Conservation (phyloP, 768 basidiomycete genomes). For the Rickenella mellea region DNA sequence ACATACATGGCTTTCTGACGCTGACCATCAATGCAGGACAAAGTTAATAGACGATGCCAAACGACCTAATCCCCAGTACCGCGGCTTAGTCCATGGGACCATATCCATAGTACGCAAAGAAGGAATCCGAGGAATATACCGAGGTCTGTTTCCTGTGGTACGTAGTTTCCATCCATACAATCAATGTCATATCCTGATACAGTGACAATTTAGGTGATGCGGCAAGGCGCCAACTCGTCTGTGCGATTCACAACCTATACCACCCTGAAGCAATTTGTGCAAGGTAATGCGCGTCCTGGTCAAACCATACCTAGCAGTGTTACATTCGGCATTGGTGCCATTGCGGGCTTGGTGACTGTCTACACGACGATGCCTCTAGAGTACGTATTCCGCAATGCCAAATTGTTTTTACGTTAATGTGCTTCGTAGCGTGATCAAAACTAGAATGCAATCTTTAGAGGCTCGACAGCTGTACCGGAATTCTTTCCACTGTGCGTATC, state of each 20-base stretch:
- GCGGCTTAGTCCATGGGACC: slow-evolving; percentile 82
- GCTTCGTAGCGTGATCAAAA: slow-evolving; percentile 78
- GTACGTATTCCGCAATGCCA: no score
- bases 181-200: background rate
- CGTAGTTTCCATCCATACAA: slow-evolving; percentile 18
- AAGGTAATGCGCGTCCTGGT: slow-evolving; percentile 74
- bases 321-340: slow-evolving; percentile 90
- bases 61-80: slow-evolving; percentile 74
- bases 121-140: slow-evolving; percentile 76
- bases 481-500: slow-evolving; percentile 90
- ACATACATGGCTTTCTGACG: background rate
- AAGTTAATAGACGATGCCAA: slow-evolving; percentile 95
- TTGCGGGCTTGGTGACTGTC: slow-evolving; percentile 92
- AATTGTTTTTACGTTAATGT: background rate
- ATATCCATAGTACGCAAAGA: slow-evolving; percentile 72
- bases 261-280: slow-evolving; percentile 88
- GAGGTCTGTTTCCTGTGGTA: slow-evolving; percentile 91
- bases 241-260: slow-evolving; percentile 93
- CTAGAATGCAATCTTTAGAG: slow-evolving; percentile 90
- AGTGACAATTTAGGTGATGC: slow-evolving; percentile 62
- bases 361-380: slow-evolving; percentile 84
- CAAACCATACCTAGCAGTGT: slow-evolving; percentile 77
- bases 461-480: slow-evolving; percentile 83
- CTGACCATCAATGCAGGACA: slow-evolving; percentile 44
- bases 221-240: slow-evolving; percentile 96